Evolutionary conservation across 805 yeast genomes (phyloP), one percentile per base, ranked within the genome.

Genomic region (Priceomyces haplophilus): DNA sequence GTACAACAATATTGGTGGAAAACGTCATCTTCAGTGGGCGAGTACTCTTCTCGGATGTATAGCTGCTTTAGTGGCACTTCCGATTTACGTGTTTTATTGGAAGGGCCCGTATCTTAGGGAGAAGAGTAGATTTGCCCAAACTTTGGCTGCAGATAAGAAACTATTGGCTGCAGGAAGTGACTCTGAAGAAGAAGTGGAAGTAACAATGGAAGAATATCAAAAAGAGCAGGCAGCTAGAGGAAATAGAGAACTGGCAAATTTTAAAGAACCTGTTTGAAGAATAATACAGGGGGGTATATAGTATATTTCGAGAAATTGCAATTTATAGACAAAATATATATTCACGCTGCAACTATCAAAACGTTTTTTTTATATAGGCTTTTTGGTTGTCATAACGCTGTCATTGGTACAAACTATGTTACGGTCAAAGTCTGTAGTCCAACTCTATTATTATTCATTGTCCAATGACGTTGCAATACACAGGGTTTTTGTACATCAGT

Each of bases 31-130:
- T 24, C 67, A 63, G 41, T 68, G 71, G 69, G 72, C 70, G 1
- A 62, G 68, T 37, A 67, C 72, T 12, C 50, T 68, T 25, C 51
- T 67, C 24, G 71, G 67, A 7, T 56, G 63, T 42, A 47, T 68
- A 19, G 69, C 66, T 7, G 37, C 59, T 12, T 23, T 64, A 8
- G 69, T 68, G 3, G 62, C 65, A 13, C 40, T 62, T 18, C 72
- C 73, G 12, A 60, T 66, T 17, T 67, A 64, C 45, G 51, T 67
- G 7, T 65, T 67, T 50, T 67, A 68, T 52, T 64, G 66, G 67
- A 63, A 66, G 40, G 73, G 73, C 0, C 72, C 73, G 2, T 41
- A 38, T 16, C 60, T 68, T 39, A 60, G 72, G 38, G 54, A 49
- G 17, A 58, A 44, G 40, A 59, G 66, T 27, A 60, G 59, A 48